Evolutionary conservation across 202 grass and related monocot species (phyloP).

Genomic region (Hordeum pubiflorum): DNA sequence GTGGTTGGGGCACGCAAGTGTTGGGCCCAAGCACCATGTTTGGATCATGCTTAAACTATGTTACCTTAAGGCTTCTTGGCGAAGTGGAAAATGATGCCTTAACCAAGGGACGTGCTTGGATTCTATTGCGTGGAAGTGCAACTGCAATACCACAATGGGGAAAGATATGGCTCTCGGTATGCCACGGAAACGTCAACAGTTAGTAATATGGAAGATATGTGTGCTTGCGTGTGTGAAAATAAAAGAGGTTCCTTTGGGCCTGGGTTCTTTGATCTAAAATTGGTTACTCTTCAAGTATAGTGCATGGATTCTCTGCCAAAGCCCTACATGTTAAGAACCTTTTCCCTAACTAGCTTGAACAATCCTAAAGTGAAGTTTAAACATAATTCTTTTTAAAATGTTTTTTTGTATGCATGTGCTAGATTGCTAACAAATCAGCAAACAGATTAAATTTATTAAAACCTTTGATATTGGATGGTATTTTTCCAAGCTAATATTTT

Average conservation of each 20-base stretch:
- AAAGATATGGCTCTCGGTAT: constrained; percentile 52
- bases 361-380: neutral
- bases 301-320: neutral
- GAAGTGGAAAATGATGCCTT: neutral
- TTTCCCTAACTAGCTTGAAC: neutral
- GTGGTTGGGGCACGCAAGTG: constrained; percentile 12
- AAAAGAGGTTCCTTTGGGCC: neutral
- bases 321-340: neutral
- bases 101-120: constrained; percentile 13
- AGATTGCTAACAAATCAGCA: neutral
- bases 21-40: constrained; percentile 22
- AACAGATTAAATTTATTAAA: neutral
- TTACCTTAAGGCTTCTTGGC: constrained; percentile 15
- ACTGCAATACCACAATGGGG: constrained; percentile 35
- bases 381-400: neutral
- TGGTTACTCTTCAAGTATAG: neutral
- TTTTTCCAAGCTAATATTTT: neutral
- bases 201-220: neutral
- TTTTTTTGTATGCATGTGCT: neutral
- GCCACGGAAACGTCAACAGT: neutral
- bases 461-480: neutral
- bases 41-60: constrained; percentile 32
- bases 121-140: constrained; percentile 23
- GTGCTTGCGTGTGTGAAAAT: neutral
- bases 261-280: neutral